These are phyloP conservation scores for Rhizopogon vulgaris DNA, from an alignment of 768 basidiomycete species.

Conservation along the genomic window DNA sequence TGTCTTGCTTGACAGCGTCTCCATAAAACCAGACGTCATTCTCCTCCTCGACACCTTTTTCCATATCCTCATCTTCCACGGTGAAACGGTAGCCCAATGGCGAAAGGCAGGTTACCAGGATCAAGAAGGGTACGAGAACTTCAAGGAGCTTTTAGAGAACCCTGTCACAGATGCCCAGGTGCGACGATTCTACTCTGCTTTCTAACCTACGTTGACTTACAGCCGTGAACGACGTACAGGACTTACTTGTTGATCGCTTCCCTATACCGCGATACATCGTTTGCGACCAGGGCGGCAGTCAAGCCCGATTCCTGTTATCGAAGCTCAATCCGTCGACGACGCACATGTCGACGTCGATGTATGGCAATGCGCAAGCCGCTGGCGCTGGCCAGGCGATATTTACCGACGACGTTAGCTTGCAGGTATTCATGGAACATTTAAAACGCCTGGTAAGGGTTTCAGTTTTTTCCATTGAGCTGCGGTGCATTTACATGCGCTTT, in stretches of 20 bases:
- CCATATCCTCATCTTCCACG: constrained; percentile 99
- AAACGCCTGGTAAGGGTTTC: constrained; percentile 70
- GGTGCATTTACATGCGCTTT: background rate
- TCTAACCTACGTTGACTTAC: background rate
- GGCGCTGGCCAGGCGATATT: constrained; percentile 88
- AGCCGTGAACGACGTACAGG: constrained; percentile 37
- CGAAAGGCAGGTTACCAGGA: constrained; percentile 98
- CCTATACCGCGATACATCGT: constrained; percentile 98
- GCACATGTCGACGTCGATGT: constrained; percentile 90
- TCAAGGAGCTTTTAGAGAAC: constrained; percentile 85
- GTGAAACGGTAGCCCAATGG: constrained; percentile 96
- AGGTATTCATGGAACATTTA: constrained; percentile 96
- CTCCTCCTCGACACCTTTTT: constrained; percentile 98
- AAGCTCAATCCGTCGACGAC: constrained; percentile 98
- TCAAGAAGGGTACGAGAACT: constrained; percentile 98
- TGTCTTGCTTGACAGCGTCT: constrained; percentile 93
- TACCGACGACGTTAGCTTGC: constrained; percentile 97
- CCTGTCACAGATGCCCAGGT: constrained; percentile 90
- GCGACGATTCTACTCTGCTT: constrained; percentile 8
- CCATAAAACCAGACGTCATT: constrained; percentile 95
- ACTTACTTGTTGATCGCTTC: constrained; percentile 90
- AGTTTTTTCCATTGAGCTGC: background rate
- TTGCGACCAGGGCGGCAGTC: constrained; percentile 94
- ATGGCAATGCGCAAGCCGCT: constrained; percentile 66
- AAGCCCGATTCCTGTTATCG: constrained; percentile 94